Conservation (phyloP, 2,329 filamentous ascomycete species). For the Penicillium paneum region DNA sequence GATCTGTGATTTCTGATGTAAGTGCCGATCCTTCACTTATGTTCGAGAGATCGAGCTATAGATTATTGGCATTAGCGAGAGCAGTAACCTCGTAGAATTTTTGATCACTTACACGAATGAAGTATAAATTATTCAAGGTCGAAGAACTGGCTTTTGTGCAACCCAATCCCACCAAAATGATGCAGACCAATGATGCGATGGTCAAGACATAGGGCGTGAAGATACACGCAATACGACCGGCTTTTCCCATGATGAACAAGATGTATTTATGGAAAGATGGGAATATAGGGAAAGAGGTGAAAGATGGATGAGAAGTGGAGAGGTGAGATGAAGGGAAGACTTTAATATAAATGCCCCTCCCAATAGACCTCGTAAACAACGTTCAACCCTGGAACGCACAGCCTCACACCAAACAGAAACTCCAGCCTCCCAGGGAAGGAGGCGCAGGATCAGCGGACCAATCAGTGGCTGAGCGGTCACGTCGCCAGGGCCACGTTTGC, state of each 20-base stretch:
- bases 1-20: constrained; percentile 26
- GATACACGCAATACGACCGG: constrained; percentile 81
- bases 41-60: constrained; percentile 58
- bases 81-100: background rate
- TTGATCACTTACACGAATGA: constrained; percentile 46
- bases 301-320: background rate
- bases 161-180: constrained; percentile 57
- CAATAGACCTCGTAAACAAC: background rate
- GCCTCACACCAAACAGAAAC: constrained; percentile 14
- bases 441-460: constrained; percentile 22
- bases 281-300: constrained; percentile 1
- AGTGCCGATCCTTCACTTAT: constrained; percentile 51
- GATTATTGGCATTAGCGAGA: background rate
- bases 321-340: background rate
- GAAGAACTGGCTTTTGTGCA: constrained; percentile 51
- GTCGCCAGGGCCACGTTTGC: constrained; percentile 23
- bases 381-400: constrained; percentile 6
- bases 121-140: constrained; percentile 54
- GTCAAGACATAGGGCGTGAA: constrained; percentile 80
- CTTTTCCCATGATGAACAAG: constrained; percentile 58
- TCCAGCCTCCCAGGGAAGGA: constrained; percentile 21
- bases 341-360: constrained; percentile 7
- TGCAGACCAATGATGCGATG: constrained; percentile 69
- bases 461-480: constrained; percentile 19
- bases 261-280: background rate